phyloP scores from a whole-genome alignment of 352 stramenopile species.

The Phytophthora multivora region DNA sequence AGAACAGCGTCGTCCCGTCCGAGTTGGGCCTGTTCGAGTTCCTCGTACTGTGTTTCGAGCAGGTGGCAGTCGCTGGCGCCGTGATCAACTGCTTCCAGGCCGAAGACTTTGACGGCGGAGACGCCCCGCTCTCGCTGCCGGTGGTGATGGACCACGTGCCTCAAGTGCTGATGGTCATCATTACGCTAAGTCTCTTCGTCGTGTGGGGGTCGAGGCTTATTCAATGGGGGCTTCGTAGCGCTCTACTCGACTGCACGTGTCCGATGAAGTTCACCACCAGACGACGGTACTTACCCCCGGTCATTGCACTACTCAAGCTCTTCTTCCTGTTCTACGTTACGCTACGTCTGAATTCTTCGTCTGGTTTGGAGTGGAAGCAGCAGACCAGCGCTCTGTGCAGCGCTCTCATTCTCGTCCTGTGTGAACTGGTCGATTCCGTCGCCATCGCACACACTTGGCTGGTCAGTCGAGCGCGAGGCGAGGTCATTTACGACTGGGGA shows the following conservation, averaged over 20 bases:
- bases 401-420: conserved; percentile 37
- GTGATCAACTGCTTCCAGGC: conserved; percentile 43
- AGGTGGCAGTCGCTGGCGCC: conserved; percentile 36
- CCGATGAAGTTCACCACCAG: conserved; percentile 26
- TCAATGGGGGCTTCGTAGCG: conserved; percentile 30
- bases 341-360: conserved; percentile 18
- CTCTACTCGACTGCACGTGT: conserved; percentile 21
- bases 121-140: conserved; percentile 24
- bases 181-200: conserved; percentile 25
- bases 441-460: conserved; percentile 33
- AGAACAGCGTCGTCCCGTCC: conserved; percentile 21
- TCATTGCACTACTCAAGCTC: conserved; percentile 37
- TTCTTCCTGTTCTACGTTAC: conserved; percentile 32
- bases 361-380: conserved; percentile 29
- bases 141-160: conserved; percentile 28
- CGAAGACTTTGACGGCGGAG: conserved; percentile 15
- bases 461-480: conserved; percentile 23
- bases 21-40: conserved; percentile 40
- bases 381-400: conserved; percentile 29
- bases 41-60: conserved; percentile 40
- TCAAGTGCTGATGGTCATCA: conserved; percentile 33
- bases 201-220: conserved; percentile 29
- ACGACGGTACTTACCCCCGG: conserved; percentile 26
- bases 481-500: conserved; percentile 27
- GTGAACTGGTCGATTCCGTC: conserved; percentile 31